A percentile compares a stretch with the other conserved stretches of the same genome.
Evolutionary conservation across 805 yeast genomes (phyloP).

Genomic region (Clavispora phyllophila): DNA sequence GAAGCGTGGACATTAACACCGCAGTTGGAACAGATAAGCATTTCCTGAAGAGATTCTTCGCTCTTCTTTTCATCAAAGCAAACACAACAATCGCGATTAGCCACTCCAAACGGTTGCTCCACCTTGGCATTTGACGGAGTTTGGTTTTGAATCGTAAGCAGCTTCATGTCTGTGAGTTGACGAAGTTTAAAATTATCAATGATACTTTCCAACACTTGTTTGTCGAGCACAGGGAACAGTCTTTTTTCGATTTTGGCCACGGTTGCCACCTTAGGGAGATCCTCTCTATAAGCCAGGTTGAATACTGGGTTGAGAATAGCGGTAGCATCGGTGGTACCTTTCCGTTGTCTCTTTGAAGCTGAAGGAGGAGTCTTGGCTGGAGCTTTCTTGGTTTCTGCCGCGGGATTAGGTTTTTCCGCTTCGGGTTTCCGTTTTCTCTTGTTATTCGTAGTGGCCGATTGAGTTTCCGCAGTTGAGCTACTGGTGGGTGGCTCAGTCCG

Average conservation of each 20-base stretch:
- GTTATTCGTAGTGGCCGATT: neutral
- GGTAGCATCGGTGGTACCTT: conserved; percentile 5
- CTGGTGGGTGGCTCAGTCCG: conserved; percentile 4
- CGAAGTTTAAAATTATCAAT: conserved; percentile 15
- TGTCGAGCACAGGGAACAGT: conserved; percentile 11
- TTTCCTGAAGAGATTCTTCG: conserved; percentile 22
- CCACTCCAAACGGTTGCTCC: conserved; percentile 8
- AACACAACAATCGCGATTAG: conserved; percentile 44
- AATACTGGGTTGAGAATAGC: conserved; percentile 15
- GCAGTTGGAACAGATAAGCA: conserved; percentile 58
- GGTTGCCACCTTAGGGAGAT: conserved; percentile 8
- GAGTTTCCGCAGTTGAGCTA: conserved; percentile 2
- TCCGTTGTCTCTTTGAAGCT: neutral
- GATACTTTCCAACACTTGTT: conserved; percentile 11
- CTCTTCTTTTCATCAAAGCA: conserved; percentile 42
- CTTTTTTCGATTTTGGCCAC: conserved; percentile 18
- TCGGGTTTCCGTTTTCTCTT: conserved; percentile 2
- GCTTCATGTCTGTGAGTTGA: conserved; percentile 26
- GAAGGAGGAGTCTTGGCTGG: conserved; percentile 5
- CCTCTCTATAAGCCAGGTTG: conserved; percentile 16
- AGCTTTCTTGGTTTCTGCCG: neutral
- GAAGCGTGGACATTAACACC: conserved; percentile 63
- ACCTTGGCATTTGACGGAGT: conserved; percentile 10
- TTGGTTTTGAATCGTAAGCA: conserved; percentile 9
- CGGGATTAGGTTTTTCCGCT: neutral